Evolutionary conservation across 768 basidiomycete species (phyloP).

Genomic region (Boletus reticulatus): DNA sequence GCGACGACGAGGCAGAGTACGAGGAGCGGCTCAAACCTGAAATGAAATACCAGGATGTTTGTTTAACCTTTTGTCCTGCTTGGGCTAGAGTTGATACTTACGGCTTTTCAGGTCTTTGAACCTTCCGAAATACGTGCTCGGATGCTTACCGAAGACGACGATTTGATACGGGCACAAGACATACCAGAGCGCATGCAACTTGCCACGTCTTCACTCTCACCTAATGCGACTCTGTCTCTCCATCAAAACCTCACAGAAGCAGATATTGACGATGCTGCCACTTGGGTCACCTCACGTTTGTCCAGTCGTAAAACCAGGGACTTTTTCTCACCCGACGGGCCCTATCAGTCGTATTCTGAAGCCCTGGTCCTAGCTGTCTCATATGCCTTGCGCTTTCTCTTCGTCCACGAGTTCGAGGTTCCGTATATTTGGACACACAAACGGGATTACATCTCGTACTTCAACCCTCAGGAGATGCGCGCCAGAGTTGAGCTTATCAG

Average conservation of each 20-base stretch:
- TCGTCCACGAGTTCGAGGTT: constrained; percentile 88
- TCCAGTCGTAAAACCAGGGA: constrained; percentile 68
- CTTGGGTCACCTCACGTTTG: constrained; percentile 84
- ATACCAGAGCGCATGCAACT: constrained; percentile 97
- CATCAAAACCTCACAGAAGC: constrained; percentile 64
- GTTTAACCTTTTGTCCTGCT: constrained; percentile 14
- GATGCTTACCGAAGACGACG: constrained; percentile 90
- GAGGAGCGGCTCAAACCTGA: constrained; percentile 59
- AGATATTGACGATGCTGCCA: constrained; percentile 77
- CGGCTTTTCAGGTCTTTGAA: constrained; percentile 79
- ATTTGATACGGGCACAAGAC: constrained; percentile 85
- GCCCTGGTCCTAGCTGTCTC: constrained; percentile 79
- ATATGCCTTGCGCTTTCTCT: constrained; percentile 74
- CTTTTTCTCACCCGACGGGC: constrained; percentile 67
- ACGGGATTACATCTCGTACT: constrained; percentile 84
- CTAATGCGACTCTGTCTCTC: constrained; percentile 55
- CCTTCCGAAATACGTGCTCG: constrained; percentile 92
- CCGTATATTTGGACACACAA: constrained; percentile 95
- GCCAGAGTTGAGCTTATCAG: constrained; percentile 69
- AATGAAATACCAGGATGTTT: constrained; percentile 83
- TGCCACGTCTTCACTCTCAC: constrained; percentile 78
- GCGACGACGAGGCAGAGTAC: constrained; percentile 60
- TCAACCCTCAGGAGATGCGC: constrained; percentile 64
- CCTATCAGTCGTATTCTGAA: constrained; percentile 55
- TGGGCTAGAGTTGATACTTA: constrained; percentile 1